A percentile compares a stretch with the other conserved stretches of the same genome.
These are phyloP conservation scores for Prunus padus DNA, from an alignment of 306 rosid genomes.

Conservation along the genomic window DNA sequence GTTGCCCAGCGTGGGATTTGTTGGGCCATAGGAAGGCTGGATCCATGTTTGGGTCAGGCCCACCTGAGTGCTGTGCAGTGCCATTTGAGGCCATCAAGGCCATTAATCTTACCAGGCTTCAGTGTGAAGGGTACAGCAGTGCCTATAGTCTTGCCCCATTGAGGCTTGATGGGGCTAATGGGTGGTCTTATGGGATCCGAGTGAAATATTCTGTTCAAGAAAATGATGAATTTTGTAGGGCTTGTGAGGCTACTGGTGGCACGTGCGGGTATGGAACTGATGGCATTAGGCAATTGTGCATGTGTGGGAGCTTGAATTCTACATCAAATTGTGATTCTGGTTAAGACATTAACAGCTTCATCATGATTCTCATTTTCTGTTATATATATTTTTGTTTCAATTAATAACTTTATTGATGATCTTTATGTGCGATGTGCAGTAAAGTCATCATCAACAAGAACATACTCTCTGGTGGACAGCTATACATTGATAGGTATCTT, in stretches of 20 bases:
- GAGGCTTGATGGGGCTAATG: constrained; percentile 65
- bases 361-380: neutral
- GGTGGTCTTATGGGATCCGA: constrained; percentile 88
- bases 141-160: constrained; percentile 87
- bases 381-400: too few relatives aligned
- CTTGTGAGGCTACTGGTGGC: constrained; percentile 91
- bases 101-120: constrained; percentile 65
- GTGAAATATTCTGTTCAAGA: constrained; percentile 81
- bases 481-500: constrained; percentile 37
- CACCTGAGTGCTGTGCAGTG: constrained; percentile 82
- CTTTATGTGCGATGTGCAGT: constrained; percentile 34
- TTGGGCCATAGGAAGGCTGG: constrained; percentile 57
- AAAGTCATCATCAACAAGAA: constrained; percentile 34
- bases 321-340: constrained; percentile 89
- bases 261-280: constrained; percentile 78
- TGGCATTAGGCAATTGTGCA: constrained; percentile 67
- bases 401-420: neutral
- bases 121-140: constrained; percentile 91
- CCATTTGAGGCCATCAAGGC: constrained; percentile 72
- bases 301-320: constrained; percentile 73
- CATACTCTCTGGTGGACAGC: constrained; percentile 26
- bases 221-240: constrained; percentile 67
- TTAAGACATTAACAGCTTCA: constrained; percentile 17
- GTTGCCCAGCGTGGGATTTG: constrained; percentile 80
- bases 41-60: constrained; percentile 60